Percentiles rank a stretch among this genome's conserved stretches.
Evolutionary conservation across 139 green algal genomes (phyloP).

Genomic region (Chlamydomonas sp.): DNA sequence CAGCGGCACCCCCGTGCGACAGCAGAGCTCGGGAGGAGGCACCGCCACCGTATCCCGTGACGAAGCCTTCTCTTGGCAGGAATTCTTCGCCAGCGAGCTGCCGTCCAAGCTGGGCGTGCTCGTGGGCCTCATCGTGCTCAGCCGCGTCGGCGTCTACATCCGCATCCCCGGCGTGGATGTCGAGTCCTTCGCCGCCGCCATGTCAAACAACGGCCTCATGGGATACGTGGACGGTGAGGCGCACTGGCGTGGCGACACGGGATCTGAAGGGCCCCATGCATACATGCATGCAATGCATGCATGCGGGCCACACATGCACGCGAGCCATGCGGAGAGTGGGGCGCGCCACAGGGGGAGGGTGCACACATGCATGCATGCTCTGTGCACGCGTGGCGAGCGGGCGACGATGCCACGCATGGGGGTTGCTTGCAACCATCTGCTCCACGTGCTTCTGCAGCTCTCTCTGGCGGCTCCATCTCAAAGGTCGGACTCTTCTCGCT

Average conservation of each 20-base stretch:
- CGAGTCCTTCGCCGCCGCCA: constrained; percentile 65
- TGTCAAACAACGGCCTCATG: constrained; percentile 69
- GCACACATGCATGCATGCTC: no score
- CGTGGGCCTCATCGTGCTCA: constrained; percentile 78
- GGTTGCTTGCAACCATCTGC: no score
- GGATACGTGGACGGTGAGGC: constrained; percentile 94
- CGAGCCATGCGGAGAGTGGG: no score
- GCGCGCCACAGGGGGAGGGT: no score
- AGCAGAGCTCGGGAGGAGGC: neutral
- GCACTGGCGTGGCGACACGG: no score
- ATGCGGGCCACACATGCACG: no score
- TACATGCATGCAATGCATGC: no score
- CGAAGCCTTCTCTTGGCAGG: constrained; percentile 41
- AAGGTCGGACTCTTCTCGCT: constrained; percentile 93
- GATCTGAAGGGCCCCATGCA: no score
- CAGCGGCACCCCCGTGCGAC: constrained; percentile 1
- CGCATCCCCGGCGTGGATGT: constrained; percentile 86
- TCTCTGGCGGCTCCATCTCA: constrained; percentile 71
- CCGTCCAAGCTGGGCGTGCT: constrained; percentile 68
- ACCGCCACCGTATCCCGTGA: constrained; percentile 22
- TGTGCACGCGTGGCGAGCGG: no score
- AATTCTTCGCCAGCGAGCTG: constrained; percentile 63
- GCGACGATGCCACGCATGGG: no score
- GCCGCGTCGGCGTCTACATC: constrained; percentile 88
- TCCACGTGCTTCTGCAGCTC: no score